These are phyloP conservation scores for Daldinia grandis DNA, from an alignment of 495 filamentous ascomycete genomes.

Conservation along the genomic window DNA sequence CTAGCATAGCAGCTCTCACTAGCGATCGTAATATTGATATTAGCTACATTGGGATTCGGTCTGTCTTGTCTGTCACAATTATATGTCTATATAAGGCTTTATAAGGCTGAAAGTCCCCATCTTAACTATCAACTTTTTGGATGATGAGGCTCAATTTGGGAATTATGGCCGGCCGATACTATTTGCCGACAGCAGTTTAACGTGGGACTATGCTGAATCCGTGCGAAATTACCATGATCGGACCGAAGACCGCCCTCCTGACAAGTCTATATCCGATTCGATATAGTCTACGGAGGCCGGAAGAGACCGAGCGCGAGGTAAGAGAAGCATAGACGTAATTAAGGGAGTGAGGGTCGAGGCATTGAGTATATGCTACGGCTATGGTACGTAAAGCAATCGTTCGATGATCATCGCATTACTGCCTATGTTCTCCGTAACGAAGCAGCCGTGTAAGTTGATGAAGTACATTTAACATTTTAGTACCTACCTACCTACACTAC, in stretches of 20 bases:
- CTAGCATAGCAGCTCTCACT: background rate
- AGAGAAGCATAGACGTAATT: background rate
- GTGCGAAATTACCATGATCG: conserved; percentile 37
- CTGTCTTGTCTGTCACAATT: conserved; percentile 2
- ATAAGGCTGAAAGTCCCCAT: conserved; percentile 36
- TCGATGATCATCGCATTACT: conserved; percentile 39
- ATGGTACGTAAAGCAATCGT: conserved; percentile 24
- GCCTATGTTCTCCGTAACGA: conserved; percentile 11
- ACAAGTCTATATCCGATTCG: conserved; percentile 34
- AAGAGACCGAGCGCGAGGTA: conserved; percentile 15
- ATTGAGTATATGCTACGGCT: conserved; percentile 2
- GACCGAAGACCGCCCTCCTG: conserved; percentile 30
- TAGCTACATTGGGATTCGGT: conserved; percentile 10
- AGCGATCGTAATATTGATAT: conserved; percentile 14
- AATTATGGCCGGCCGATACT: conserved; percentile 28
- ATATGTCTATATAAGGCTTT: conserved; percentile 35
- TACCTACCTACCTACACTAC: conserved; percentile 6
- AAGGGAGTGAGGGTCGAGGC: background rate
- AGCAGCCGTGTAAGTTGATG: conserved; percentile 5
- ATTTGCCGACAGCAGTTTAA: conserved; percentile 19
- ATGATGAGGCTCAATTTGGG: conserved; percentile 43
- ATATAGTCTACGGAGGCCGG: conserved; percentile 15
- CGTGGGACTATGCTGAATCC: conserved; percentile 27
- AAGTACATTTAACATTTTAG: conserved; percentile 1
- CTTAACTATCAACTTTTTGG: conserved; percentile 21